phyloP scores from a whole-genome alignment of 768 basidiomycete species.

The Trametes sanguinea region DNA sequence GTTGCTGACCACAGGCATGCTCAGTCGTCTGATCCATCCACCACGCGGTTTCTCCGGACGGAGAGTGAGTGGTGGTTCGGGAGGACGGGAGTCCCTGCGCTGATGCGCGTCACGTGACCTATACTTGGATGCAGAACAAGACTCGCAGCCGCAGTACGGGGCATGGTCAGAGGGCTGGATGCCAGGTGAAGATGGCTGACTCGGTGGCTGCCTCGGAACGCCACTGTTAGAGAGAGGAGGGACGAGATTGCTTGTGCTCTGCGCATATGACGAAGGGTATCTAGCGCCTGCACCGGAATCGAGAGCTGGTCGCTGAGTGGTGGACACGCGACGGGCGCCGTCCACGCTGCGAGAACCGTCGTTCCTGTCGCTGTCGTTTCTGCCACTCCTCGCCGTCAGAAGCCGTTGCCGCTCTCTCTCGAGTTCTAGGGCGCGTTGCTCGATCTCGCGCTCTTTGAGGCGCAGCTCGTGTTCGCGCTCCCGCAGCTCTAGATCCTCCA shows the following conservation, averaged over 20 bases:
- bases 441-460: conserved; percentile 51
- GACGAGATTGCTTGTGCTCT: conserved; percentile 46
- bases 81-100: conserved; percentile 42
- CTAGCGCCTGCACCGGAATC: conserved; percentile 6
- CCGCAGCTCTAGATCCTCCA: conserved; percentile 52
- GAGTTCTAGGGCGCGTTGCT: conserved; percentile 52
- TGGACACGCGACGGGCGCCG: conserved; percentile 24
- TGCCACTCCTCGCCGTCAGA: conserved; percentile 38
- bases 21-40: conserved; percentile 70
- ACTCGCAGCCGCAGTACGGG: conserved; percentile 66
- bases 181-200: conserved; percentile 30
- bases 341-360: conserved; percentile 36
- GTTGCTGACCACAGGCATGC: conserved; percentile 65
- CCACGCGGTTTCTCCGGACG: conserved; percentile 62
- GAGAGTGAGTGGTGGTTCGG: conserved; percentile 45
- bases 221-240: conserved; percentile 32
- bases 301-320: conserved; percentile 14
- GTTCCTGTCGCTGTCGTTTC: conserved; percentile 29
- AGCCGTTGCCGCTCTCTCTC: conserved; percentile 54
- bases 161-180: conserved; percentile 46
- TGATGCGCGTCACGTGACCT: conserved; percentile 34
- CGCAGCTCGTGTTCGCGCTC: conserved; percentile 49
- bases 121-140: conserved; percentile 64
- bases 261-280: conserved; percentile 36
- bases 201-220: conserved; percentile 25